These are phyloP conservation scores for Paraphaeosphaeria minitans DNA, from an alignment of 2,329 filamentous ascomycete species.

Conservation along the genomic window DNA sequence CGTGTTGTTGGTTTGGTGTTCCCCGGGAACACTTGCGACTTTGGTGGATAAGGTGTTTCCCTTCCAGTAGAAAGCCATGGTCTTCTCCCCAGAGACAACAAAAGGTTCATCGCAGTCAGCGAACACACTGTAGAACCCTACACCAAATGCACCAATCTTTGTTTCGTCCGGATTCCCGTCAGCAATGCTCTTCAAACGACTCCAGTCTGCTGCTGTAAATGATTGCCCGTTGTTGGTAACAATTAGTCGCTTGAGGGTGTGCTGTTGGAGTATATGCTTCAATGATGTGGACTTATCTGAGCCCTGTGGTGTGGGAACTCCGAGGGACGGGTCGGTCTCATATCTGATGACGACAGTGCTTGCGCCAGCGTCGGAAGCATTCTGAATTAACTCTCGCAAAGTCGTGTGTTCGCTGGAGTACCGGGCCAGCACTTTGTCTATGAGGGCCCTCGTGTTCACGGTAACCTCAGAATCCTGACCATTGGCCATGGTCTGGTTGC, in stretches of 20 bases:
- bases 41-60: conserved; percentile 96
- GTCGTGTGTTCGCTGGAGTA: conserved; percentile 94
- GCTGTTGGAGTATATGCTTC: conserved; percentile 82
- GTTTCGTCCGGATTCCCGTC: conserved; percentile 99
- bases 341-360: conserved; percentile 88
- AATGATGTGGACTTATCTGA: conserved; percentile 72
- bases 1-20: conserved; percentile 72
- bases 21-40: conserved; percentile 73
- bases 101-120: conserved; percentile 98
- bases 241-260: conserved; percentile 84
- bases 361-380: conserved; percentile 95
- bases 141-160: conserved; percentile 97
- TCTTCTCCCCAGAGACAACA: conserved; percentile 87
- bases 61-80: conserved; percentile 99
- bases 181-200: conserved; percentile 91
- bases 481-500: conserved; percentile 85
- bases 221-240: conserved; percentile 91
- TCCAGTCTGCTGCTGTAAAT: conserved; percentile 92
- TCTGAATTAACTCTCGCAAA: conserved; percentile 92
- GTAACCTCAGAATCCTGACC: conserved; percentile 97
- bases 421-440: conserved; percentile 94
- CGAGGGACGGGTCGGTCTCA: conserved; percentile 84
- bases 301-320: conserved; percentile 70
- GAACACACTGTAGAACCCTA: conserved; percentile 98
- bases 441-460: conserved; percentile 93